These are phyloP conservation scores for Gentiana macrophylla DNA, from an alignment of 257 asterid species.

Conservation along the genomic window DNA sequence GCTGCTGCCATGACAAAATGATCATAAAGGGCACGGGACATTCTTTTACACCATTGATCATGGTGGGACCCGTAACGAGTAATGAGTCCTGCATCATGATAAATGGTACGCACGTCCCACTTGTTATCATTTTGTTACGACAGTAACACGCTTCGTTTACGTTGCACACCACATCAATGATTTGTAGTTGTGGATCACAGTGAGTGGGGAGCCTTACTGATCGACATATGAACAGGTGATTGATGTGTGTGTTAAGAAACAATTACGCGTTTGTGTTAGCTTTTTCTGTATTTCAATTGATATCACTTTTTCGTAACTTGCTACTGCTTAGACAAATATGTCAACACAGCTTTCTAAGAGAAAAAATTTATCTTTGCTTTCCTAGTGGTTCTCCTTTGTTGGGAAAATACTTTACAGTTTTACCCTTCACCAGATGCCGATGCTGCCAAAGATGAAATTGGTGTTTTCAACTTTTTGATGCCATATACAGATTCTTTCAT, in stretches of 20 bases:
- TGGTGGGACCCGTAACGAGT: too few species aligned
- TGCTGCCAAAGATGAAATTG: not conserved
- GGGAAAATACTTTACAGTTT: constrained; percentile 1
- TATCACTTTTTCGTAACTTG: not conserved
- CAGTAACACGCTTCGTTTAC: too few species aligned
- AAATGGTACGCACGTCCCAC: too few species aligned
- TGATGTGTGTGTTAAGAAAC: not conserved
- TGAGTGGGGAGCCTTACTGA: too few species aligned
- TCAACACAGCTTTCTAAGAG: not conserved
- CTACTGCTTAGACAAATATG: not conserved
- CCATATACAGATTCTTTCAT: constrained; percentile 1
- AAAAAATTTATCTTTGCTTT: not conserved
- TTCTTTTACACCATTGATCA: too few species aligned
- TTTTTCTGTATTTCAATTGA: not conserved
- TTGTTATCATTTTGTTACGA: too few species aligned
- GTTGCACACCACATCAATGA: too few species aligned
- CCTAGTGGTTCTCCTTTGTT: constrained; percentile 5
- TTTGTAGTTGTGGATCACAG: too few species aligned
- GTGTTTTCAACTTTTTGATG: not conserved
- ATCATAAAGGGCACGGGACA: too few species aligned
- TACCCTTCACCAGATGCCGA: not conserved
- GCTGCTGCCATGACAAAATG: too few species aligned
- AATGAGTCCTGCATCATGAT: too few species aligned
- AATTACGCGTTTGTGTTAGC: not conserved
- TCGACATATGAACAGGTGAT: not conserved